Evolutionary conservation across 2,329 filamentous ascomycete genomes (phyloP).

Genomic region (Zalaria sp.): DNA sequence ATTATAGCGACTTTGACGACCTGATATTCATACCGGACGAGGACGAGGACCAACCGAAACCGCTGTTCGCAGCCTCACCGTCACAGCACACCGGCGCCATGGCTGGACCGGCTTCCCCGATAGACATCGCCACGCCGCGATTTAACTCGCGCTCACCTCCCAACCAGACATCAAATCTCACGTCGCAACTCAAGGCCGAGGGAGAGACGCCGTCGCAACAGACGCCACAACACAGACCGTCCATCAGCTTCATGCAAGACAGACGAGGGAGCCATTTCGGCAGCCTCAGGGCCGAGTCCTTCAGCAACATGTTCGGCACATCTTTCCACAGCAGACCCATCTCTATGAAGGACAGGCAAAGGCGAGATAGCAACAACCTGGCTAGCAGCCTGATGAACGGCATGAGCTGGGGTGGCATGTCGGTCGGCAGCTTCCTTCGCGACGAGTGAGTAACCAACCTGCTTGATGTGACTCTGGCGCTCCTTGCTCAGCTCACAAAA

Average conservation of each 20-base stretch:
- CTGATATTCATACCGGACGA: slow-evolving; percentile 23
- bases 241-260: slow-evolving; percentile 2
- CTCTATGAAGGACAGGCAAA: slow-evolving; percentile 40
- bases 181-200: slow-evolving; percentile 42
- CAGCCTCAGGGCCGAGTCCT: slow-evolving; percentile 39
- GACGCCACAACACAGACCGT: slow-evolving; percentile 1
- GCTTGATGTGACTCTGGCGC: neutral
- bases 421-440: slow-evolving; percentile 89
- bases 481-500: too few species aligned
- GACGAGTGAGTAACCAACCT: slow-evolving; percentile 67
- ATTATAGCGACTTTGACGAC: slow-evolving; percentile 10
- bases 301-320: slow-evolving; percentile 33
- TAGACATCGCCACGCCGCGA: slow-evolving; percentile 42
- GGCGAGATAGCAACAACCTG: slow-evolving; percentile 41
- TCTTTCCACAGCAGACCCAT: slow-evolving; percentile 48
- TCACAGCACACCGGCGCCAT: slow-evolving; percentile 23
- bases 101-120: slow-evolving; percentile 39
- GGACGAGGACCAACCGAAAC: slow-evolving; percentile 26
- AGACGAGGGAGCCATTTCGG: slow-evolving; percentile 18
- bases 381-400: slow-evolving; percentile 53
- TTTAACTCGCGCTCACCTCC: slow-evolving; percentile 45
- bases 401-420: slow-evolving; percentile 95
- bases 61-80: slow-evolving; percentile 22
- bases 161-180: slow-evolving; percentile 49
- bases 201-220: slow-evolving; percentile 13